phyloP scores from a whole-genome alignment of 139 green algal genomes.

The Volvox reticuliferus region DNA sequence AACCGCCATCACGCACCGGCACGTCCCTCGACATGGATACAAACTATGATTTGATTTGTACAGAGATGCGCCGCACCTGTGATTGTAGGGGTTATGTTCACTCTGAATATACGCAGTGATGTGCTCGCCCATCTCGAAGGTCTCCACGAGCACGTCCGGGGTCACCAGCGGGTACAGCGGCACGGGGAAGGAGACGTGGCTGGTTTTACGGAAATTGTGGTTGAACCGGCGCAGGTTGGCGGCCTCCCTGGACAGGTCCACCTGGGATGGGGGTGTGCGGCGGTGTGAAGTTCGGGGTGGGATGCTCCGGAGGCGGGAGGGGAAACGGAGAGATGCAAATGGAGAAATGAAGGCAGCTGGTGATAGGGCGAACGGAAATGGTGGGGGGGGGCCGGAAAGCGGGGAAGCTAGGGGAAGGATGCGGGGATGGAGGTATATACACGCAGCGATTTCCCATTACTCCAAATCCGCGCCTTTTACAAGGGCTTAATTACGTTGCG shows the following conservation, averaged over 20 bases:
- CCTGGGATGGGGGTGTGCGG: constrained; percentile 62
- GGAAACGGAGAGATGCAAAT: neutral
- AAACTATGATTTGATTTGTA: too few species aligned
- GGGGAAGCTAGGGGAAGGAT: too few species aligned
- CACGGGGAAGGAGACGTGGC: constrained; percentile 87
- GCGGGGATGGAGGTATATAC: too few species aligned
- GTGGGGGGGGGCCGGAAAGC: too few species aligned
- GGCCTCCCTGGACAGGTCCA: constrained; percentile 94
- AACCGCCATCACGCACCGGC: too few species aligned
- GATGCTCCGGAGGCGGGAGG: neutral
- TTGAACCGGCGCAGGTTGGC: constrained; percentile 93
- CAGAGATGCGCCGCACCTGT: constrained; percentile 3
- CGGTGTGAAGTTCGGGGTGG: neutral
- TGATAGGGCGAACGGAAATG: too few species aligned
- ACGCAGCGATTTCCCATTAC: too few species aligned
- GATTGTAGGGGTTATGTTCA: constrained; percentile 71
- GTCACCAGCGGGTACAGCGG: constrained; percentile 93
- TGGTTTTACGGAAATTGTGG: constrained; percentile 92
- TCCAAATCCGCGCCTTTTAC: too few species aligned
- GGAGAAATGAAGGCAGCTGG: neutral
- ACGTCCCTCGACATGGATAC: too few species aligned
- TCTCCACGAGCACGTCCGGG: constrained; percentile 93
- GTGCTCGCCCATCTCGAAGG: constrained; percentile 92
- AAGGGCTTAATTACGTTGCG: too few species aligned
- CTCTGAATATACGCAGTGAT: constrained; percentile 75